phyloP scores from a whole-genome alignment of 2,329 filamentous ascomycete species.

The Ophiostoma populinum region DNA sequence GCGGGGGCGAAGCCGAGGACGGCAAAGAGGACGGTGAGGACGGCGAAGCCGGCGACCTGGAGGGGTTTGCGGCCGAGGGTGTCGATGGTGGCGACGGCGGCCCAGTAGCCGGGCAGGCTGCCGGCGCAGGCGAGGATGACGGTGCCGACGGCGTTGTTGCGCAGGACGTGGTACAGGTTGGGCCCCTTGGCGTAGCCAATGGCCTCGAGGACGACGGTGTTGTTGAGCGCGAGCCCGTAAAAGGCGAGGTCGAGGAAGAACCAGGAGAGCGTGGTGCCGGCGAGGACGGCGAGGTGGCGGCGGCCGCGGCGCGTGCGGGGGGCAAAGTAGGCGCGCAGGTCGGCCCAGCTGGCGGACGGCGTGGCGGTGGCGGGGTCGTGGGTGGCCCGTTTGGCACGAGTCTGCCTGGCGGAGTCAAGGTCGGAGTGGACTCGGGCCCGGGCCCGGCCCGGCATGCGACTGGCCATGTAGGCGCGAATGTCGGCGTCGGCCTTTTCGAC shows the following conservation, averaged over 20 bases:
- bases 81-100: conserved; percentile 56
- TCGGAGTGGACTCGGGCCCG: too few species aligned
- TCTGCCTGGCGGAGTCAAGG: conserved; percentile 29
- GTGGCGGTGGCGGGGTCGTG: too few species aligned
- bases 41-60: conserved; percentile 44
- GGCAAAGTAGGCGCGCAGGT: conserved; percentile 51
- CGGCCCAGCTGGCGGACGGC: conserved; percentile 52
- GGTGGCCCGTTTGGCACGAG: conserved; percentile 35
- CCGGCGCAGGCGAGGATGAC: conserved; percentile 63
- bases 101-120: conserved; percentile 66
- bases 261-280: conserved; percentile 67
- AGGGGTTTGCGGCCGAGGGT: conserved; percentile 62
- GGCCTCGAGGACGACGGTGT: conserved; percentile 48
- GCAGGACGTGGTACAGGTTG: conserved; percentile 50
- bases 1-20: conserved; percentile 41
- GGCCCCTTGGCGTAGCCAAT: conserved; percentile 52
- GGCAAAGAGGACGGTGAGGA: conserved; percentile 44
- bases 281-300: conserved; percentile 49
- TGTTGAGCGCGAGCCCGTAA: conserved; percentile 61
- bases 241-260: conserved; percentile 60
- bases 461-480: conserved; percentile 41
- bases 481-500: conserved; percentile 60
- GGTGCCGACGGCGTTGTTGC: conserved; percentile 59
- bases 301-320: conserved; percentile 34
- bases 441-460: too few species aligned